phyloP scores from a whole-genome alignment of 805 yeast genomes.

The Metschnikowia colocasiae region DNA sequence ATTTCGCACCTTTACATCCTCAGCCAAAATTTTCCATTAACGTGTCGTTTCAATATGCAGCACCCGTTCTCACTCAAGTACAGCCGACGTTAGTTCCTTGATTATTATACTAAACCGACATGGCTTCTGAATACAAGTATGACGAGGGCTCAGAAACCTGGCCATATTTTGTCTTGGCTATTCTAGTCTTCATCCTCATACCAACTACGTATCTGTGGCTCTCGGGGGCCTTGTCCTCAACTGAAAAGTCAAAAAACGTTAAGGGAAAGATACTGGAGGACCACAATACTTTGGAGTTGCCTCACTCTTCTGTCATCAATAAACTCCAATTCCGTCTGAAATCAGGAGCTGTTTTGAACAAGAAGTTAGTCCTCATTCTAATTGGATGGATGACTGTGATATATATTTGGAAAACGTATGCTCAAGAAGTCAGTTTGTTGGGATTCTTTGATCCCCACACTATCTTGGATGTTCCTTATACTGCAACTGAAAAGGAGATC shows the following conservation, averaged over 20 bases:
- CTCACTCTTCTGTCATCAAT: conserved; percentile 22
- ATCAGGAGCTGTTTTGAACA: conserved; percentile 37
- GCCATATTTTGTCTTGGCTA: conserved; percentile 84
- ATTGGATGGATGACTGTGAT: conserved; percentile 63
- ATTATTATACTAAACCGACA: conserved; percentile 8
- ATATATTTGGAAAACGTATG: conserved; percentile 32
- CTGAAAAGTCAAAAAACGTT: conserved; percentile 19
- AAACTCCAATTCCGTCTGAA: conserved; percentile 26
- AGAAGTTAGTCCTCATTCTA: conserved; percentile 28
- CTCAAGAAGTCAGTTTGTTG: conserved; percentile 43
- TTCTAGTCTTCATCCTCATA: conserved; percentile 60
- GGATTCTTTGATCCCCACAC: conserved; percentile 86
- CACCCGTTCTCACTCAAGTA: conserved; percentile 1
- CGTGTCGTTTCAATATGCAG: conserved; percentile 7
- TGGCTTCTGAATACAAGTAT: conserved; percentile 61
- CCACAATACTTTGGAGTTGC: conserved; percentile 30
- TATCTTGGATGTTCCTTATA: conserved; percentile 65
- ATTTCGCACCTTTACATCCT: not conserved
- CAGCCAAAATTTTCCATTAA: conserved; percentile 5
- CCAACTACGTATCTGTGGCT: conserved; percentile 53
- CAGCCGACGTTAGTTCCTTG: not conserved
- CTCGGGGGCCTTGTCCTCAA: conserved; percentile 16
- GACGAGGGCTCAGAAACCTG: conserved; percentile 90
- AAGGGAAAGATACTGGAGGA: conserved; percentile 31
- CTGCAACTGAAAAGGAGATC: conserved; percentile 71